phyloP scores from a whole-genome alignment of 2,329 filamentous ascomycete genomes.

The Apiospora hydei region DNA sequence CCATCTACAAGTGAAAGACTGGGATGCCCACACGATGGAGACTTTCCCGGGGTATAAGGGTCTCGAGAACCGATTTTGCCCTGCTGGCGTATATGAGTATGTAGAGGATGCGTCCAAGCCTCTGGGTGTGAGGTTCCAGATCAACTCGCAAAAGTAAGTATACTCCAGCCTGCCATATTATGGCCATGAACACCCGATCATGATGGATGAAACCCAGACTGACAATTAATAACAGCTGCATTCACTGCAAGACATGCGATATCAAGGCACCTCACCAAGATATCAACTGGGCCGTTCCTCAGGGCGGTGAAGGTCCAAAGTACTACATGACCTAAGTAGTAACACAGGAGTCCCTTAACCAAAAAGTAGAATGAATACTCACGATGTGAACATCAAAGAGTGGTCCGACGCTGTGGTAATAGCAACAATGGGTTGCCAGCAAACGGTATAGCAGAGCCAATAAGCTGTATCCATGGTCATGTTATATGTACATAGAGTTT shows the following conservation, averaged over 20 bases:
- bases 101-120: conserved; percentile 89
- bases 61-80: conserved; percentile 95
- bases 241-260: conserved; percentile 99
- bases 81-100: conserved; percentile 97
- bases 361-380: not conserved
- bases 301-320: conserved; percentile 82
- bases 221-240: conserved; percentile 70
- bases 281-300: conserved; percentile 96
- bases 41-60: conserved; percentile 91
- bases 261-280: conserved; percentile 98
- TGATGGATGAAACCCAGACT: conserved; percentile 33
- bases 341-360: not conserved
- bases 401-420: not conserved
- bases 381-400: not conserved
- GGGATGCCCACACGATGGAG: conserved; percentile 85
- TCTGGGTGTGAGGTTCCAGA: conserved; percentile 92
- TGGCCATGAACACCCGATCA: not conserved
- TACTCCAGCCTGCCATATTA: conserved; percentile 36
- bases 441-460: not conserved
- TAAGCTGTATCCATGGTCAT: not conserved
- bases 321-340: conserved; percentile 69
- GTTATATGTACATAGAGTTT: not conserved
- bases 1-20: conserved; percentile 93
- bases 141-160: conserved; percentile 93
- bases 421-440: not conserved